phyloP scores from a whole-genome alignment of 352 stramenopile genomes.

The Phytopythium chamaehyphon region DNA sequence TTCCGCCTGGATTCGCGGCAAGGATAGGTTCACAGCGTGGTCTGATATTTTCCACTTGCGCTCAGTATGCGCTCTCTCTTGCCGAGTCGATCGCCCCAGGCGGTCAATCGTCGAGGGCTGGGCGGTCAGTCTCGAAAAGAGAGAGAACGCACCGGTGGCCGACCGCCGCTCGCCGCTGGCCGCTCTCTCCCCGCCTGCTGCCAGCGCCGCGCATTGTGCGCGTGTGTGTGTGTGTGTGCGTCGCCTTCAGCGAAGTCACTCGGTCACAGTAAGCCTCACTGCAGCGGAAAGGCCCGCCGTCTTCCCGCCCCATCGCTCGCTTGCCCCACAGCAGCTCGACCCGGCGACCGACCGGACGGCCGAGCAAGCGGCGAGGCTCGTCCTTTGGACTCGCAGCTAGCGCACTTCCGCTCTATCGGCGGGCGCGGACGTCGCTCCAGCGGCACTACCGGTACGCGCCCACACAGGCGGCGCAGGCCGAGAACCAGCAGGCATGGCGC shows the following conservation, averaged over 20 bases:
- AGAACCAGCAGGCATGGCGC: constrained; percentile 32
- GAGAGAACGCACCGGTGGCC: constrained; percentile 2
- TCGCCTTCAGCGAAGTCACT: too few relatives aligned
- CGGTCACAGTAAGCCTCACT: too few relatives aligned
- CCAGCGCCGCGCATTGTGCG: too few relatives aligned
- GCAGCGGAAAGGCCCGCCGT: too few relatives aligned
- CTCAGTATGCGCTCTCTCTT: background rate
- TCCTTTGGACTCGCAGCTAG: constrained; percentile 13
- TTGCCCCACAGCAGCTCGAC: background rate
- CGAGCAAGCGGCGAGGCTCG: constrained; percentile 6
- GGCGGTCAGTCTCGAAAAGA: constrained; percentile 4
- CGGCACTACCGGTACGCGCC: too few relatives aligned
- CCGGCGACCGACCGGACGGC: background rate
- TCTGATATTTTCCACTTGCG: constrained; percentile 3
- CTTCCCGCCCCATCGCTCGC: background rate
- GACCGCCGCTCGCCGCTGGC: background rate
- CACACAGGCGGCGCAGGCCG: too few relatives aligned
- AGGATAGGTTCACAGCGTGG: constrained; percentile 3
- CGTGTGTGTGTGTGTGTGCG: too few relatives aligned
- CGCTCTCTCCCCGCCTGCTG: constrained; percentile 1
- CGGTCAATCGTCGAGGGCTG: too few relatives aligned
- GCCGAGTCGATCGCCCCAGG: too few relatives aligned
- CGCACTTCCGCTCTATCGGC: too few relatives aligned
- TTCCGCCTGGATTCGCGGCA: background rate
- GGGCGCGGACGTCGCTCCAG: too few relatives aligned